Evolutionary conservation across 2,329 filamentous ascomycete genomes (phyloP).

Genomic region (Pseudopyricularia cyperi): DNA sequence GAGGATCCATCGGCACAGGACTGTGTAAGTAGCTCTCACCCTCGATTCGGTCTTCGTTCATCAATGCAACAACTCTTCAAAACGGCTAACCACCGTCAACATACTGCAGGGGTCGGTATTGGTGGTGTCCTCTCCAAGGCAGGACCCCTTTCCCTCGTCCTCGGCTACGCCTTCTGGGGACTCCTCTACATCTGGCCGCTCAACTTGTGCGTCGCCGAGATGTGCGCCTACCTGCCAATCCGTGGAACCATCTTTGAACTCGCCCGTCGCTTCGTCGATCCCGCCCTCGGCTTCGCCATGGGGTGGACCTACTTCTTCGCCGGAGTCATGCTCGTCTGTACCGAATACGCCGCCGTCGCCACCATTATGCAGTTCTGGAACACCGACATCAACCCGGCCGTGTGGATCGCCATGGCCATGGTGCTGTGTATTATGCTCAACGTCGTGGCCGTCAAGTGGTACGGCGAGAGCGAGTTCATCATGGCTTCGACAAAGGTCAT

Average conservation of each 20-base stretch:
- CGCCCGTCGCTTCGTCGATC: constrained; percentile 40
- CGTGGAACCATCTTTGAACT: constrained; percentile 41
- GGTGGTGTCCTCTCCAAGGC: constrained; percentile 26
- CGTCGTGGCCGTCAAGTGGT: constrained; percentile 17
- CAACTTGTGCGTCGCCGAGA: constrained; percentile 38
- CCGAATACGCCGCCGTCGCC: constrained; percentile 29
- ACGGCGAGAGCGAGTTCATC: constrained; percentile 22
- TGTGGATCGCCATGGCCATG: constrained; percentile 27
- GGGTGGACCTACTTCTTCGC: constrained; percentile 38
- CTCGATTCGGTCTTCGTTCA: no score
- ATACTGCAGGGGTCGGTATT: constrained; percentile 21
- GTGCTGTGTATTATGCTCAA: constrained; percentile 31
- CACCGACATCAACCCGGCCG: constrained; percentile 27
- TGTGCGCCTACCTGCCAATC: constrained; percentile 42
- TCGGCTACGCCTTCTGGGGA: constrained; percentile 31
- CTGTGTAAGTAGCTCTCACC: constrained; percentile 21
- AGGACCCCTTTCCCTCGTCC: constrained; percentile 28
- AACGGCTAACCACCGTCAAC: no score
- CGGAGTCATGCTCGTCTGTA: constrained; percentile 29
- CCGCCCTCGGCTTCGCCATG: constrained; percentile 42
- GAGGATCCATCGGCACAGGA: constrained; percentile 31
- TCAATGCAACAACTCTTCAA: no score
- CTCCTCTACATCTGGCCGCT: constrained; percentile 28
- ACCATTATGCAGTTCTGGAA: constrained; percentile 32
- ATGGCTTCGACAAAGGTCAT: constrained; percentile 12